Evolutionary conservation across 2,329 filamentous ascomycete genomes (phyloP), one percentile per base, ranked within the genome.

Genomic region (Microsporum audouinii): DNA sequence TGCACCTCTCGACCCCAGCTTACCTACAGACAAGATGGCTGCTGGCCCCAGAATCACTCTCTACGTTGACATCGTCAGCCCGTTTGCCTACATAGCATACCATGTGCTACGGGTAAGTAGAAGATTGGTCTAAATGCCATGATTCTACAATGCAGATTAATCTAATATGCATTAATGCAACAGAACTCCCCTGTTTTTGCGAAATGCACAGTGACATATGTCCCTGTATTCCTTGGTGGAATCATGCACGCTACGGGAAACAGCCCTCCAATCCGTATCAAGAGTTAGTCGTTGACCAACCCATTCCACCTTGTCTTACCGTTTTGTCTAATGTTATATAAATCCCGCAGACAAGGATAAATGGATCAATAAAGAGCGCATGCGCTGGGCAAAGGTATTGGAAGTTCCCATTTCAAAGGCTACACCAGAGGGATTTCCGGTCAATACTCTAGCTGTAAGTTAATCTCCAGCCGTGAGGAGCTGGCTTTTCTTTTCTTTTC

Each of bases 71-170:
- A 75, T 83, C 8, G 77, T 86, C 29, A 81, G 78, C 63, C 83
- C 83, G 0, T 85, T 86, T 69, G 80, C 76, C 0, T 85, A 85
- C 66, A 75, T 84, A 61, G 83, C 80, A 2, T 85, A 83, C 68
- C 78, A 81, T 66, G 71, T 83, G 38, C 69, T 81, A 33, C 74
- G 77, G 68, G 82, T 83, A 73, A 65, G 79, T 70, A 6, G 8
- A 17, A 47, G 23, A 47, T 29, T 23, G 43, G 43, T 27, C 5
- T 10, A 36, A 36, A 36, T 5, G 43, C 23, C 23, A n/a, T 27
- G 43, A 6, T 27, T 47, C 45, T 51, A 23, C 17, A 23, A 23
- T 43, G 12, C n/a, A 12, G 6, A 5, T 33, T 33, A 17, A 31
- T 53, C 55, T 57, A 17, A 56, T 12, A 38, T 43, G 39, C 14